Evolutionary conservation across 78 protist species (phyloP).

Genomic region (Emiliania huxleyi): DNA sequence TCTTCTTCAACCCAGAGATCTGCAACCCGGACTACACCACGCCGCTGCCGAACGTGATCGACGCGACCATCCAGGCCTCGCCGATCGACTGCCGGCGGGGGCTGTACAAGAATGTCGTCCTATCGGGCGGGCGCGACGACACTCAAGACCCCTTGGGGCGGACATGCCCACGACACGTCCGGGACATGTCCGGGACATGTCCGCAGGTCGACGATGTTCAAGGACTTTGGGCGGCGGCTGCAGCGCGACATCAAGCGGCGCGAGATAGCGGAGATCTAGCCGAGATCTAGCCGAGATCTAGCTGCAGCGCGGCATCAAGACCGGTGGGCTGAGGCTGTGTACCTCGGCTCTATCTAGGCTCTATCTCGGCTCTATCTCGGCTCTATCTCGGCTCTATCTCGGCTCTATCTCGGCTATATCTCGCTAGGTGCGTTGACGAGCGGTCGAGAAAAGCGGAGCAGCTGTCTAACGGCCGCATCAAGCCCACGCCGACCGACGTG

Average conservation of each 20-base stretch:
- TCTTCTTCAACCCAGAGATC: conserved; percentile 99
- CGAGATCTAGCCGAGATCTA: too few relatives aligned
- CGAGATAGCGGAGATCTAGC: too few relatives aligned
- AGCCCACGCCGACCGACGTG: conserved; percentile 86
- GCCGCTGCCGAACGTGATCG: conserved; percentile 86
- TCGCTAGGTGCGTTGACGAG: conserved; percentile 66
- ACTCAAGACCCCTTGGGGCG: too few relatives aligned
- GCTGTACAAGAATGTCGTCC: conserved; percentile 91
- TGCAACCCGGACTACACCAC: conserved; percentile 80
- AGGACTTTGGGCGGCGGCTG: conserved; percentile 91
- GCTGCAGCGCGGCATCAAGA: too few relatives aligned
- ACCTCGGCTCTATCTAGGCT: too few relatives aligned
- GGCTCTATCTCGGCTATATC: too few relatives aligned
- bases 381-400: too few relatives aligned
- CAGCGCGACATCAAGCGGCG: conserved; percentile 88
- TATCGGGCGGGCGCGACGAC: too few relatives aligned
- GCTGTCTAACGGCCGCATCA: conserved; percentile 73
- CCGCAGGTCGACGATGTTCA: conserved; percentile 97
- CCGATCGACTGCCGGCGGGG: conserved; percentile 95
- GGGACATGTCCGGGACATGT: too few relatives aligned
- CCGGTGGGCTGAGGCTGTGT: too few relatives aligned
- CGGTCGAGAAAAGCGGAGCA: conserved; percentile 45
- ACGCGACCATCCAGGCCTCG: conserved; percentile 57
- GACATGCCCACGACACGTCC: too few relatives aligned
- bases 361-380: too few relatives aligned